A percentile compares a stretch with the other conserved stretches of the same genome.
Evolutionary conservation across 331 rosid species (phyloP).

Genomic region (Telfairia occidentalis): DNA sequence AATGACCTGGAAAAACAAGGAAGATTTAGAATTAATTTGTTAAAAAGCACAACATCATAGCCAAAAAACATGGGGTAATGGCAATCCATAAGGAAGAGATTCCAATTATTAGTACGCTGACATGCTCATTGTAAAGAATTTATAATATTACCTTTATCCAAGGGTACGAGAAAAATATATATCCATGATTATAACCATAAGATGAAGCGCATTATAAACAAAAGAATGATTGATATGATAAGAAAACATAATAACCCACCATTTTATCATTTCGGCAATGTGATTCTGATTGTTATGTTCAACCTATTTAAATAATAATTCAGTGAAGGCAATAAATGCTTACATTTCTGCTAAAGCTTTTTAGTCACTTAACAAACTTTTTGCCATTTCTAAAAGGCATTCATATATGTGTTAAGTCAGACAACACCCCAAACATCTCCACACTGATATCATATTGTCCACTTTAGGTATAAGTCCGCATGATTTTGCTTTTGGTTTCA

Average conservation of each 20-base stretch:
- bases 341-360: neutral
- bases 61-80: neutral
- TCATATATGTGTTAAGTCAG: no score
- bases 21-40: neutral
- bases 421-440: no score
- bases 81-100: neutral
- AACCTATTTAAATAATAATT: neutral
- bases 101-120: neutral
- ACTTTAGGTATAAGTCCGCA: no score
- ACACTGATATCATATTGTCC: no score
- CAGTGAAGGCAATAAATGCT: neutral
- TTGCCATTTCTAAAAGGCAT: neutral
- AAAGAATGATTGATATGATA: no score
- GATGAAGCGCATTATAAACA: neutral
- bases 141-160: neutral
- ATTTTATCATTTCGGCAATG: neutral
- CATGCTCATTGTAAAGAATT: neutral
- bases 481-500: no score
- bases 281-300: neutral
- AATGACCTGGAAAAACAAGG: constrained; percentile 41
- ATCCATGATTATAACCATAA: neutral
- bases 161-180: constrained; percentile 5
- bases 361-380: neutral
- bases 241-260: neutral
- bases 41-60: neutral